Base-by-base conservation (phyloP, 1,139 yeast genomes). In the Blastobotrys illinoisensis region DNA sequence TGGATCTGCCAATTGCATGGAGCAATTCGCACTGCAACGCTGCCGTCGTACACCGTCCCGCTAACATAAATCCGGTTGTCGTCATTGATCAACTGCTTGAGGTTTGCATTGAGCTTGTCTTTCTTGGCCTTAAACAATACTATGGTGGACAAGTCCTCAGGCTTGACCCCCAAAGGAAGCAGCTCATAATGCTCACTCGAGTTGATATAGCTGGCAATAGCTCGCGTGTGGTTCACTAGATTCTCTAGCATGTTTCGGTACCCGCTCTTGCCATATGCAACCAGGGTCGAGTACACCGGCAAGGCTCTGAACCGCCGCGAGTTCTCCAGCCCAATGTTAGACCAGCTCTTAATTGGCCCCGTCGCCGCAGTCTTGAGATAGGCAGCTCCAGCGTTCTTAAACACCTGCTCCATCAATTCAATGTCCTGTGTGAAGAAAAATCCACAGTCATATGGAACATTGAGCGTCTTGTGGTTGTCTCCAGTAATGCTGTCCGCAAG, bases 391-490 rank as follows among this genome's bases (percentile, higher is more conserved):
- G 66, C 60, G 52, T 65, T 65, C 23, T 58, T 61, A 45, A 65
- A 64, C 13, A 62, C 62, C 9, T 54, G 47, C 9, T 49, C 40
- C 58, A 63, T 46, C 7, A 62, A 46, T 2, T 36, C 45, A 6
- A 45, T 46, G 40, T 58, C 57, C 23, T 56, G 55, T 32, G 63
- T 56, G 45, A 63, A 57, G 51, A 61, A 64, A 45, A 64, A 54
- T 2, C 68, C 68, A 47, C 67, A 60, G 45, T 65, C 68, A 47
- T 65, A 65, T 2, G 68, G 67, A 11, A 65, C 68, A 45, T 65
- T 65, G 43, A 65, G 56, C 9, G 67, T 62, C 56, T 65, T 65
- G 58, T 65, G 68, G 46, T 58, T 60, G 46, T 65, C 68, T 5
- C 66, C 67, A 2, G 67, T 63, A 44, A 65, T 65, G 32, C 63